A percentile compares a stretch with the other conserved stretches of the same genome.
phyloP scores from a whole-genome alignment of 2,329 filamentous ascomycete genomes.

The Pseudogymnoascus sp. region DNA sequence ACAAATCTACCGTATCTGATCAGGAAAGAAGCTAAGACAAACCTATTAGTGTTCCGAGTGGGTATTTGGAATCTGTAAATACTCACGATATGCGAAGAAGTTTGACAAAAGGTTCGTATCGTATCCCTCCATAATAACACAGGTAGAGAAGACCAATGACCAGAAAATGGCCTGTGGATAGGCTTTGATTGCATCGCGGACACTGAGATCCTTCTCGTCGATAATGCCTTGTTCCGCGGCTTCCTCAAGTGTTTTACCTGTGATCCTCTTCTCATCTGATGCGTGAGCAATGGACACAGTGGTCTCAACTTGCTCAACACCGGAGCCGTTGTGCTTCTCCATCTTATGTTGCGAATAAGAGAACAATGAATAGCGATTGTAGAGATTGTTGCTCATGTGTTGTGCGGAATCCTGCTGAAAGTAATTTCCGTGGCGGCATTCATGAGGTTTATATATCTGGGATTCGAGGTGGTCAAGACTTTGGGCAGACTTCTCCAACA shows the following conservation, averaged over 20 bases:
- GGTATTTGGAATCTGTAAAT: not conserved
- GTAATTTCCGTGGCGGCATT: not conserved
- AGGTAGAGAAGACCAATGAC: constrained; percentile 76
- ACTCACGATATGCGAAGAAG: constrained; percentile 42
- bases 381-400: not conserved
- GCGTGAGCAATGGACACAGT: not conserved
- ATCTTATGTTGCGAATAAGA: not conserved
- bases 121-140: constrained; percentile 84
- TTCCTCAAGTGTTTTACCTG: not conserved
- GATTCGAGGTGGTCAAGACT: not conserved
- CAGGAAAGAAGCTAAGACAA: constrained; percentile 15
- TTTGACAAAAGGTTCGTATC: constrained; percentile 75
- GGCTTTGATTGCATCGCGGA: constrained; percentile 69
- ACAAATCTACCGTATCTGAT: not conserved
- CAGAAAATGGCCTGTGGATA: constrained; percentile 81
- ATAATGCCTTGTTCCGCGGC: constrained; percentile 27
- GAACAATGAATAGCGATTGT: not conserved
- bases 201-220: constrained; percentile 54
- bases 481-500: not conserved
- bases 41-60: constrained; percentile 9
- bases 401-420: not conserved
- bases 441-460: not conserved
- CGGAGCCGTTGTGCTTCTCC: not conserved
- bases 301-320: not conserved
- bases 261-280: not conserved